phyloP scores from a whole-genome alignment of 441 rosid genomes.

The Metrosideros polymorpha region DNA sequence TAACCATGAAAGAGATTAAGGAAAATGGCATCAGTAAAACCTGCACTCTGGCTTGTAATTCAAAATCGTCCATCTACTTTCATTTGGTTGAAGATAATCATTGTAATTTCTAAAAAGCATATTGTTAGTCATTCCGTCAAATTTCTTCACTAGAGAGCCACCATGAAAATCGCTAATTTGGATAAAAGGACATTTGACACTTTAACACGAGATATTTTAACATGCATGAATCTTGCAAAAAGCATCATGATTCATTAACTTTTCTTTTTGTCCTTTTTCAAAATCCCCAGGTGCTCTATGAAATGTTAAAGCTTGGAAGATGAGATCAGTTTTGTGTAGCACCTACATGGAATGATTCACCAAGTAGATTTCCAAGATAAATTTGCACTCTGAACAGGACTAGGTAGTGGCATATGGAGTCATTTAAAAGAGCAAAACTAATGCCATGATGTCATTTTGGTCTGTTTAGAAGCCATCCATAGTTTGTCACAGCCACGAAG shows the following conservation, averaged over 20 bases:
- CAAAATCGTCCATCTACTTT: not conserved
- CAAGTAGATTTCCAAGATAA: not conserved
- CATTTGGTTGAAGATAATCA: not conserved
- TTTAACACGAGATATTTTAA: not conserved
- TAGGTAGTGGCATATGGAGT: not conserved
- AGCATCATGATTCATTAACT: not conserved
- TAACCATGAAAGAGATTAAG: not conserved
- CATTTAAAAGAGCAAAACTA: not conserved
- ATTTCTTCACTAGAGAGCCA: not conserved
- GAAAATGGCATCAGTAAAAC: not conserved
- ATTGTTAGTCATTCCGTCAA: not conserved
- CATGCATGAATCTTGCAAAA: not conserved
- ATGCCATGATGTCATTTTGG: not conserved
- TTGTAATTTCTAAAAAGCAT: not conserved
- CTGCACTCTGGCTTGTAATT: not conserved
- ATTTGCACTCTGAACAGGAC: not conserved
- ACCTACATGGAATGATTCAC: not conserved
- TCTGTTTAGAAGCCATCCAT: not conserved
- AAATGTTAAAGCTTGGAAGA: not conserved
- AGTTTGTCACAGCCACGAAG: not conserved
- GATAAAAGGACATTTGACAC: not conserved
- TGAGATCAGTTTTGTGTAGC: not conserved
- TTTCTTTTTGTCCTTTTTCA: not conserved
- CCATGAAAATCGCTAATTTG: not conserved
- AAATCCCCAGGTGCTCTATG: not conserved